phyloP scores from a whole-genome alignment of 164 flowering plant genomes.

The Magnolia sinica region DNA sequence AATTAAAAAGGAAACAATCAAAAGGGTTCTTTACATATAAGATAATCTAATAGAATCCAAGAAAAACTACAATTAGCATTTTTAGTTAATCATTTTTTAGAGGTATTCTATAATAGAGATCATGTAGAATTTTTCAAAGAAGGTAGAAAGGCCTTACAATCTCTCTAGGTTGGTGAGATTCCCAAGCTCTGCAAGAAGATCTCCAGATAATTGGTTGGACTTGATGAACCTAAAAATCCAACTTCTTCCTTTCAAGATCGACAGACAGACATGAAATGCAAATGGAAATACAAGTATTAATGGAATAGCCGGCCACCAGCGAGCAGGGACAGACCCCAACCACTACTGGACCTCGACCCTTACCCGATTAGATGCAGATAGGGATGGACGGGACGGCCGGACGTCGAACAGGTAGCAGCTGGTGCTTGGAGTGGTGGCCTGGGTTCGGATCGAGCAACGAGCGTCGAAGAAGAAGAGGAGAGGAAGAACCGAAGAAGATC shows the following conservation, averaged over 20 bases:
- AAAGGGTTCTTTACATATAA: neutral
- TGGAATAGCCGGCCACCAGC: no score
- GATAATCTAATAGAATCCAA: neutral
- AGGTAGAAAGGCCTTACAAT: constrained; percentile 18
- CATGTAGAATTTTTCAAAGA: neutral
- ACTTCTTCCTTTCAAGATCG: neutral
- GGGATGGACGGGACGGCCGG: no score
- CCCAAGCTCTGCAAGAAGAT: constrained; percentile 37
- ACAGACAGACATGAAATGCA: neutral
- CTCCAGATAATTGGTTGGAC: constrained; percentile 26
- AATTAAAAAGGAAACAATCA: neutral
- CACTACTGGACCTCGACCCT: no score
- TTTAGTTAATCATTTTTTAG: no score
- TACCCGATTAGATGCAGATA: no score
- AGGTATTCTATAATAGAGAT: no score
- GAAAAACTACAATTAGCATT: neutral
- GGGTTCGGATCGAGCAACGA: no score
- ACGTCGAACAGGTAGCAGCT: no score
- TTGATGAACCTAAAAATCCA: constrained; percentile 27
- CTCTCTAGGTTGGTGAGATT: constrained; percentile 21
- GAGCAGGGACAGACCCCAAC: no score
- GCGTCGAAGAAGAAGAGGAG: no score
- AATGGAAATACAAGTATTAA: neutral
- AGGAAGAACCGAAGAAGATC: no score
- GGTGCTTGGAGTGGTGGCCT: no score